Base-by-base conservation (phyloP, 495 filamentous ascomycete genomes). In the Parachaetomium inaequale region DNA sequence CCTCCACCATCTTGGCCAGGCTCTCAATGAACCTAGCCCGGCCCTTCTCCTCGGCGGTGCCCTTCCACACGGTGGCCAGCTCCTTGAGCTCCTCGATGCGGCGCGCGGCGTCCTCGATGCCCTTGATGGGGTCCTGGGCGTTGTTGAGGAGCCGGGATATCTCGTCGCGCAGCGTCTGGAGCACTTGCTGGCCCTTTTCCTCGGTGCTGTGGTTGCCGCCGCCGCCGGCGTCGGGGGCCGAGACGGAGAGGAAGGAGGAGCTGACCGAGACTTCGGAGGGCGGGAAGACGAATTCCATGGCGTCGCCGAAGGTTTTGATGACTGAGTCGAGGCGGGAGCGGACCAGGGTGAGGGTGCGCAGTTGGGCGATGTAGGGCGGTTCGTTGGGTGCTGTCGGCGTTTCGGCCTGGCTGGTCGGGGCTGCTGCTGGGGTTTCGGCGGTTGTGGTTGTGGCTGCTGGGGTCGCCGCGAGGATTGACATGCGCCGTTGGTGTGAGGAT, bases 41-140 rank as follows among this genome's bases (percentile, higher is more conserved):
- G 29, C 91, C 92, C 70, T 88, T 93, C 66, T 96, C 94, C 80
- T 98, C 94, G 0, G 89, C 88, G 19, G 95, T 96, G 1, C 92
- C 92, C 68, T 90, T 92, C 90, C 95, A 98, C n/a, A 98, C 86
- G 14, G 74, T 73, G 15, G 83, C 82, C 64, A 96, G 76, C 49
- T 84, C 80, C 62, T 89, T 85, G 28, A 98, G 75, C 67, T 87
- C 83, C 66, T 88, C 84, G 19, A 98, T 84, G 14, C 90, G 81
- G 19, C 77, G 78, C 19, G 81, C 82, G 2, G 93, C 94, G 26
- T 85, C 85, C 57, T 91, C 86, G 21, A 90, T 76, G 36, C 78
- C 84, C 65, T 77, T 74, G n/a, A 81, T 73, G 7, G 81, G 78
- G 56, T 80, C 75, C 11, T 68, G 69, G 2, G 46, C 17, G 3